Conservation (phyloP, 2,329 filamentous ascomycete genomes). For the Xylaria sp. region DNA sequence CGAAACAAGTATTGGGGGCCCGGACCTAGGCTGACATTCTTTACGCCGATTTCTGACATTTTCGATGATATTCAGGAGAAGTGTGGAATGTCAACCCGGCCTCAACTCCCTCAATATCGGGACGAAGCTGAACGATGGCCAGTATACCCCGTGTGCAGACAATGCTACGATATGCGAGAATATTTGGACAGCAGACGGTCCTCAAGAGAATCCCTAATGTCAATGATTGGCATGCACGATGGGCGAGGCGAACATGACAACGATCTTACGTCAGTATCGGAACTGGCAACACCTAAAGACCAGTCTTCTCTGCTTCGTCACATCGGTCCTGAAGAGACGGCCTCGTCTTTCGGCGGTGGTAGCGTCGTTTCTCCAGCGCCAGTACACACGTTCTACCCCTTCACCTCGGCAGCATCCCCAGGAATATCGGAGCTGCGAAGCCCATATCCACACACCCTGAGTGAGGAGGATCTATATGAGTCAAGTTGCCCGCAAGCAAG, state of each 20-base stretch:
- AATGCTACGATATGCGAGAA: conserved; percentile 55
- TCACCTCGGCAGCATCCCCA: conserved; percentile 48
- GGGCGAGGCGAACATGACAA: conserved; percentile 51
- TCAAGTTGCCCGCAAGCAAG: conserved; percentile 26
- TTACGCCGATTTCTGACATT: conserved; percentile 58
- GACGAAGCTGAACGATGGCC: conserved; percentile 56
- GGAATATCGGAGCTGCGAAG: conserved; percentile 52
- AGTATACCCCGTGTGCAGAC: conserved; percentile 54
- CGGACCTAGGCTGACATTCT: conserved; percentile 56
- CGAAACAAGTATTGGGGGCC: conserved; percentile 57
- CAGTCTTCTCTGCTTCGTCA: conserved; percentile 48
- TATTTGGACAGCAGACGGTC: conserved; percentile 57
- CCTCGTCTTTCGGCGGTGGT: conserved; percentile 50
- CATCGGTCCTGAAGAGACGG: conserved; percentile 51
- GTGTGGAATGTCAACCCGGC: conserved; percentile 54
- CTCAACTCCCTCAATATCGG: conserved; percentile 55
- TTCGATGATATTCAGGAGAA: conserved; percentile 60
- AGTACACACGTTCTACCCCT: conserved; percentile 43
- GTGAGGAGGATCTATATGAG: conserved; percentile 52
- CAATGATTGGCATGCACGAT: conserved; percentile 53
- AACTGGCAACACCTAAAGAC: conserved; percentile 57
- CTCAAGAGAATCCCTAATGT: conserved; percentile 55
- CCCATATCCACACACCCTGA: conserved; percentile 53
- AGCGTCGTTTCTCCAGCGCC: conserved; percentile 47
- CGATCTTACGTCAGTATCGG: conserved; percentile 56